These are phyloP conservation scores for Peltaster fructicola DNA, from an alignment of 2,329 filamentous ascomycete species.

Conservation along the genomic window DNA sequence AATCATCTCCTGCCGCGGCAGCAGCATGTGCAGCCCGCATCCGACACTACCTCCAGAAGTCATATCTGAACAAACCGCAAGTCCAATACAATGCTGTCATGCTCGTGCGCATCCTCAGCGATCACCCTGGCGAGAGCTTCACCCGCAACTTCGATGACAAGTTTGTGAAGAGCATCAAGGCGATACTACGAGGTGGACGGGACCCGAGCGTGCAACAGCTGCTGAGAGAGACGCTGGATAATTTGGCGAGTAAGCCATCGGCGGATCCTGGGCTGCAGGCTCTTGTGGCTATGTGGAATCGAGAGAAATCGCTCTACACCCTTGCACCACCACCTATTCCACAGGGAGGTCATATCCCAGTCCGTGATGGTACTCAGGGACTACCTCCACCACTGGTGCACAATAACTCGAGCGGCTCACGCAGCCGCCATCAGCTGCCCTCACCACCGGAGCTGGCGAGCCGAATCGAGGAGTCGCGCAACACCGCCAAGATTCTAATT, in stretches of 20 bases:
- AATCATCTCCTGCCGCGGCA: slow-evolving; percentile 75
- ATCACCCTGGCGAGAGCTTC: slow-evolving; percentile 82
- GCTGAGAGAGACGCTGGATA: slow-evolving; percentile 68
- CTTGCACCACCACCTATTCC: slow-evolving; percentile 1
- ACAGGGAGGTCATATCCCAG: slow-evolving; percentile 27
- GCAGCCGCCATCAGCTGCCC: slow-evolving; percentile 29
- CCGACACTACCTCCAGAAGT: slow-evolving; percentile 63
- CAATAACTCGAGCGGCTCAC: slow-evolving; percentile 2
- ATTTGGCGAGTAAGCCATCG: slow-evolving; percentile 53
- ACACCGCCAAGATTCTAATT: slow-evolving; percentile 77
- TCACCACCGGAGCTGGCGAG: slow-evolving; percentile 59
- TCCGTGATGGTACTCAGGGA: too few species aligned
- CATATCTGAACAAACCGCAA: slow-evolving; percentile 41
- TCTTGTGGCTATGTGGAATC: slow-evolving; percentile 76
- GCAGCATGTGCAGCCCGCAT: slow-evolving; percentile 65
- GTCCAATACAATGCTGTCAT: slow-evolving; percentile 93
- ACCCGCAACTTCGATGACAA: slow-evolving; percentile 79
- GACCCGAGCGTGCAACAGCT: slow-evolving; percentile 72
- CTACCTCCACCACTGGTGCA: too few species aligned
- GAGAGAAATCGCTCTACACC: slow-evolving; percentile 47
- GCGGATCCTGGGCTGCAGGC: slow-evolving; percentile 55
- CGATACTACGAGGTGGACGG: slow-evolving; percentile 50
- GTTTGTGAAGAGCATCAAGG: slow-evolving; percentile 60
- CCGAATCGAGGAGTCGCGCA: slow-evolving; percentile 76
- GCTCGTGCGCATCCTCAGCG: slow-evolving; percentile 77